phyloP scores from a whole-genome alignment of 768 basidiomycete species.

The Boletus rubroflammeus region DNA sequence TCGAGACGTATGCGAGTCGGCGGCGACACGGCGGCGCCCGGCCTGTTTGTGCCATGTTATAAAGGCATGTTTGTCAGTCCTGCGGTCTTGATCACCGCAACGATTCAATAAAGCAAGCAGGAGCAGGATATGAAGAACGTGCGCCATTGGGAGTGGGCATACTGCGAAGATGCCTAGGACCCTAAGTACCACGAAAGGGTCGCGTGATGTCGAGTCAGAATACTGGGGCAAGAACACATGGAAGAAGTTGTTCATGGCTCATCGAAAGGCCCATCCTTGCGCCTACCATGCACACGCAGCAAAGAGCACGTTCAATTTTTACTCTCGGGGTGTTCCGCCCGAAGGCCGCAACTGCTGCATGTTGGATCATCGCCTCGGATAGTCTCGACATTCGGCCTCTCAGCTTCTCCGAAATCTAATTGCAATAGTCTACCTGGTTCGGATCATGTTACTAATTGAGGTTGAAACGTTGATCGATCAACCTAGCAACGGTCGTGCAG shows the following conservation, averaged over 20 bases:
- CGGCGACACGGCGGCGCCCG: background rate
- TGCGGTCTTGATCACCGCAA: conserved; percentile 2
- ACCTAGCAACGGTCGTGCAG: background rate
- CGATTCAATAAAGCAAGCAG: background rate
- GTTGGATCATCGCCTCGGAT: background rate
- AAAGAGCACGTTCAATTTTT: background rate
- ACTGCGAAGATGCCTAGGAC: background rate
- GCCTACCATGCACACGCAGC: background rate
- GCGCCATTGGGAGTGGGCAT: background rate
- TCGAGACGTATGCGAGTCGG: background rate
- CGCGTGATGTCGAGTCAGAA: background rate
- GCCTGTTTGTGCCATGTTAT: background rate
- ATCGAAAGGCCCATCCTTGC: background rate
- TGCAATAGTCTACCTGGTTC: too few relatives aligned
- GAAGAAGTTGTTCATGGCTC: background rate
- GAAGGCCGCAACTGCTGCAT: background rate
- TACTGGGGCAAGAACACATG: background rate
- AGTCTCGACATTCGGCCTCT: background rate
- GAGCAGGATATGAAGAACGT: background rate
- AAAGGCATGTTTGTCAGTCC: background rate
- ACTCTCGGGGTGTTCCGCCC: background rate
- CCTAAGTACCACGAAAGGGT: background rate
- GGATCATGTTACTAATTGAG: too few relatives aligned
- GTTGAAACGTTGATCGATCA: background rate
- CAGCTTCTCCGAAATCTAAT: background rate